Base-by-base conservation (phyloP, 164 flowering plant species). In the Annona squamosa region DNA sequence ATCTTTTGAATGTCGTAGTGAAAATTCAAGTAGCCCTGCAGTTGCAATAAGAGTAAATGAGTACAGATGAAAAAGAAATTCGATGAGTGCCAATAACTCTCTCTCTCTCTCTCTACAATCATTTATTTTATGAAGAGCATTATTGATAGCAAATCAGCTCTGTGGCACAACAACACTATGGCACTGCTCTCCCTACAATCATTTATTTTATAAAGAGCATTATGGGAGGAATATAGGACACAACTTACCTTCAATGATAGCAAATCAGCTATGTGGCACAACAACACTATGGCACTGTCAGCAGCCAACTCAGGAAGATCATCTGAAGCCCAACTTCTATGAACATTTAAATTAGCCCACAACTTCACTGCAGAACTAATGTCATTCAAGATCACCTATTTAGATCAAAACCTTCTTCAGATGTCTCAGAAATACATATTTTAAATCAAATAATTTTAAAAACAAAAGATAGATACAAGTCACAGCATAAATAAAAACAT, bases 241-340 rank as follows among this genome's bases (percentile, higher is more conserved):
- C 73, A 67, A 26, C 71, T 70, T 75, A 91, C 99, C 97, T 91
- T 93, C 43, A 91, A 7, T 63, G 97, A 86, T 68, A 96, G 75
- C 64, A 96, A 79, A 84, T 96, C 99, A 76, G 85, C 73, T 41
- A 87, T 68, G 72, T 82, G 87, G 73, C 81, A 90, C 65, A 93
- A 75, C 68, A 96, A 72, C 3, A 78, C 71, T 69, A 92, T 64
- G 69, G 79, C 76, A 73, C 80, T 82, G 68, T 83, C 85, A 71
- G 78, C 72, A 62, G 80, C 74, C 74, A 82, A 63, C 62, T 68
- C 79, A 71, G 77, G 19, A 41, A 75, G 80, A 61, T 74, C 83
- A 76, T 77, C 77, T 26, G 45, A 48, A 73, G 74, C 81, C 74
- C 76, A 77, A 78, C 56, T 47, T 37, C 77, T 81, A 12, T 71